Evolutionary conservation across 2,329 filamentous ascomycete genomes (phyloP).

Genomic region (Talaromyces atroroseus): DNA sequence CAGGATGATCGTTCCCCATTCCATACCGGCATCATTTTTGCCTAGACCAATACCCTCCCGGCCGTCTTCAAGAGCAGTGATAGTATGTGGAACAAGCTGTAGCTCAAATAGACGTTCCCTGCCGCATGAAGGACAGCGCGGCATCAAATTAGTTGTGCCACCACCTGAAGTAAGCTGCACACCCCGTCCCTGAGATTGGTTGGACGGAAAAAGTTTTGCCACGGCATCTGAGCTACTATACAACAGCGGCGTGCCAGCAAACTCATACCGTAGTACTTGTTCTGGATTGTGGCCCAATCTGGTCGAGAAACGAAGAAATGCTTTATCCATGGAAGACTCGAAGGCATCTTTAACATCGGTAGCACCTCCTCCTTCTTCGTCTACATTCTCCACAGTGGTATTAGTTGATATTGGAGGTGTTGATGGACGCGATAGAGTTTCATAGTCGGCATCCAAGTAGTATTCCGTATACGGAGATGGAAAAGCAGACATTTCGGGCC

Average conservation of each 20-base stretch:
- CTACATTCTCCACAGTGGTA: slow-evolving; percentile 39
- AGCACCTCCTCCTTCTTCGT: slow-evolving; percentile 31
- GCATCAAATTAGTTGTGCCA: slow-evolving; percentile 48
- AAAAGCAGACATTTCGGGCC: slow-evolving; percentile 63
- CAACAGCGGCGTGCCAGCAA: slow-evolving; percentile 65
- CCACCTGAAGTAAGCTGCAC: neutral
- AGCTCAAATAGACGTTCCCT: slow-evolving; percentile 76
- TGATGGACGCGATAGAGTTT: slow-evolving; percentile 63
- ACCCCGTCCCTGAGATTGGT: slow-evolving; percentile 2
- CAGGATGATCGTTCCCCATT: slow-evolving; percentile 91
- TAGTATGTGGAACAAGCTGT: slow-evolving; percentile 86
- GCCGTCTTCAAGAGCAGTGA: slow-evolving; percentile 74
- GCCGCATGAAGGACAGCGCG: slow-evolving; percentile 72
- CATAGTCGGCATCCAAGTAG: slow-evolving; percentile 87
- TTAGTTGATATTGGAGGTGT: slow-evolving; percentile 45
- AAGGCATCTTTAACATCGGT: slow-evolving; percentile 62
- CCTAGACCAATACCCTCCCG: slow-evolving; percentile 57
- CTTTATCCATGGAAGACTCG: slow-evolving; percentile 67
- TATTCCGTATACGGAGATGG: slow-evolving; percentile 68
- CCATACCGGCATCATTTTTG: slow-evolving; percentile 71
- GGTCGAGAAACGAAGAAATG: slow-evolving; percentile 76
- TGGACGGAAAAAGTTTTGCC: slow-evolving; percentile 54
- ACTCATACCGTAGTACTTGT: slow-evolving; percentile 77
- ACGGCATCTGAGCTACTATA: slow-evolving; percentile 74
- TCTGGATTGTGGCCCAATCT: slow-evolving; percentile 74